Evolutionary conservation across 2,329 filamentous ascomycete genomes (phyloP).

Genomic region (Diaporthe vexans): DNA sequence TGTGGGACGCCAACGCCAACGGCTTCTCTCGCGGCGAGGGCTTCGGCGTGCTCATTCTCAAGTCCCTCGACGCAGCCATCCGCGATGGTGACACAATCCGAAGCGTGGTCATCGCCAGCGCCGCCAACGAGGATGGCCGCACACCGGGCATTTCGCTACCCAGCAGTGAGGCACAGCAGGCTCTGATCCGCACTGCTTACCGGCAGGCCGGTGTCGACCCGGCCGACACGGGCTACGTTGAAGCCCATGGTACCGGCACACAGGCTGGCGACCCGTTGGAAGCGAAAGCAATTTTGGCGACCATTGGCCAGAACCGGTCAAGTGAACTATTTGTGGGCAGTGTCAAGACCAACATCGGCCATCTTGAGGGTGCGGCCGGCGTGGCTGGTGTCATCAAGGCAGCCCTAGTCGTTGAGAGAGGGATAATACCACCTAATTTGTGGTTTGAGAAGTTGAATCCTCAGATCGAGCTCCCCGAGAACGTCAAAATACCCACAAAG

Average conservation of each 20-base stretch:
- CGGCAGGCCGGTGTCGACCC: slow-evolving; percentile 31
- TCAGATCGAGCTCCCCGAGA: neutral
- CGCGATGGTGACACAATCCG: slow-evolving; percentile 54
- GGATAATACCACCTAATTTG: slow-evolving; percentile 46
- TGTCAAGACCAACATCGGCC: slow-evolving; percentile 48
- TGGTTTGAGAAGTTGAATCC: slow-evolving; percentile 44
- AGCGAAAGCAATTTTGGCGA: slow-evolving; percentile 20
- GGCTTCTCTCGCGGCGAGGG: slow-evolving; percentile 51
- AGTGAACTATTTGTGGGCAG: slow-evolving; percentile 41
- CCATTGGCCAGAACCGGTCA: neutral
- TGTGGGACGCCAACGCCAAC: slow-evolving; percentile 50
- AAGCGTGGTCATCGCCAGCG: slow-evolving; percentile 49
- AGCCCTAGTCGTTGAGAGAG: neutral
- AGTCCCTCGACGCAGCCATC: slow-evolving; percentile 56
- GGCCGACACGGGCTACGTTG: slow-evolving; percentile 44
- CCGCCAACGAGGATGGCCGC: slow-evolving; percentile 54
- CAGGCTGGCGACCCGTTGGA: slow-evolving; percentile 26
- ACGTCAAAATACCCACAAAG: slow-evolving; percentile 15
- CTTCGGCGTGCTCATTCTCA: slow-evolving; percentile 55
- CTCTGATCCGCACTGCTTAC: slow-evolving; percentile 50
- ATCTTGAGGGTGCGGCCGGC: slow-evolving; percentile 27
- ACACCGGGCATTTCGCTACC: slow-evolving; percentile 56
- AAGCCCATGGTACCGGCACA: slow-evolving; percentile 43
- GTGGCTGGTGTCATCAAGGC: slow-evolving; percentile 33
- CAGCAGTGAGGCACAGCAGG: slow-evolving; percentile 47